Evolutionary conservation across 768 basidiomycete genomes (phyloP).

Genomic region (Termitomyces sp.): DNA sequence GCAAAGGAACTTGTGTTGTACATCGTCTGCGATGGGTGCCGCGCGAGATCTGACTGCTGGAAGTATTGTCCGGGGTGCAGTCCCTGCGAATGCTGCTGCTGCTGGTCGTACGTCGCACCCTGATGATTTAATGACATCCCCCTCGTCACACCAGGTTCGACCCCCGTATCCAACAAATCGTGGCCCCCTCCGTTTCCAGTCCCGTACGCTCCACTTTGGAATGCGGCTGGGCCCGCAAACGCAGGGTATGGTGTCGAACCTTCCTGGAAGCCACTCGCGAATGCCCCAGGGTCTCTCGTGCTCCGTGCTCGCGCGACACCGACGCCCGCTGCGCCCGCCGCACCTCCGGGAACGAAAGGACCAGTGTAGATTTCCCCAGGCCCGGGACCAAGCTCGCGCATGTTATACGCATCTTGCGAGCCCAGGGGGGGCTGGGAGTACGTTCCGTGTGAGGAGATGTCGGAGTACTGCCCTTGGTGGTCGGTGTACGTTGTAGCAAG

Average conservation of each 20-base stretch:
- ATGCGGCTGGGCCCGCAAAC: constrained; percentile 25
- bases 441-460: constrained; percentile 40
- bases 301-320: constrained; percentile 37
- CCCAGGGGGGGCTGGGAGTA: constrained; percentile 42
- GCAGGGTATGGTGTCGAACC: constrained; percentile 34
- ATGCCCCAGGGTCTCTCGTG: constrained; percentile 21
- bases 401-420: constrained; percentile 38
- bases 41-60: not conserved
- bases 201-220: constrained; percentile 9
- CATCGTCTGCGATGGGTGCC: not conserved
- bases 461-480: constrained; percentile 11
- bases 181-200: constrained; percentile 6
- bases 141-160: constrained; percentile 4
- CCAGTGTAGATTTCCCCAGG: constrained; percentile 31
- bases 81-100: not conserved
- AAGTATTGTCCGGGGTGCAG: not conserved
- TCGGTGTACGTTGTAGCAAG: not conserved
- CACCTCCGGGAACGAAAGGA: constrained; percentile 13
- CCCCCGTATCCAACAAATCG: not conserved
- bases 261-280: constrained; percentile 28
- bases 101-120: not conserved
- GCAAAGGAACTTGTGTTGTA: not conserved
- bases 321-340: constrained; percentile 34
- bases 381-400: constrained; percentile 26
- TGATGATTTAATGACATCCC: constrained; percentile 16